A percentile compares a stretch with the other conserved stretches of the same genome.
These are phyloP conservation scores for Fusarium sp. DNA, from an alignment of 2,329 filamentous ascomycete species.

Conservation along the genomic window DNA sequence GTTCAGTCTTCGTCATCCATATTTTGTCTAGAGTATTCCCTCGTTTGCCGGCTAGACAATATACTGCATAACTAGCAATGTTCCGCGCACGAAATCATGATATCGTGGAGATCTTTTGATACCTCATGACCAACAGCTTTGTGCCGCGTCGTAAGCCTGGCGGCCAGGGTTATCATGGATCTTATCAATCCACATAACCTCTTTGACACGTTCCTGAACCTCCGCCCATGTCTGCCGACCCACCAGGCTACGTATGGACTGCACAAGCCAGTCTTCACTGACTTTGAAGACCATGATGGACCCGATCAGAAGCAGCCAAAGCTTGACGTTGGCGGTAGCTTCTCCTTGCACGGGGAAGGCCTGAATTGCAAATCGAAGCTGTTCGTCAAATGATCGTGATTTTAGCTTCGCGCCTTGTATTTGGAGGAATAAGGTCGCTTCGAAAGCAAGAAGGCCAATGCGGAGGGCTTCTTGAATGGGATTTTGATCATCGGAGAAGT, in stretches of 20 bases:
- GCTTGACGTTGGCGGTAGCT: slow-evolving; percentile 34
- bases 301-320: slow-evolving; percentile 47
- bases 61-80: neutral
- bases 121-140: neutral
- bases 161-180: slow-evolving; percentile 42
- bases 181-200: slow-evolving; percentile 47
- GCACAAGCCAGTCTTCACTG: slow-evolving; percentile 43
- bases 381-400: slow-evolving; percentile 26
- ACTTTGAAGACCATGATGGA: slow-evolving; percentile 42
- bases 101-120: neutral
- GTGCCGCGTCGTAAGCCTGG: slow-evolving; percentile 7
- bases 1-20: neutral
- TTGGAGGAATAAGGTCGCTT: slow-evolving; percentile 48
- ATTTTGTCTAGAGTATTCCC: too few relatives aligned
- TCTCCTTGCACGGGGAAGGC: slow-evolving; percentile 1
- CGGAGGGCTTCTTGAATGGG: slow-evolving; percentile 43
- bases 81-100: fast-evolving
- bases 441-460: slow-evolving; percentile 49
- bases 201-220: slow-evolving; percentile 32
- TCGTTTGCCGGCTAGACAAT: neutral
- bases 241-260: slow-evolving; percentile 29
- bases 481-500: slow-evolving; percentile 20
- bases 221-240: slow-evolving; percentile 39
- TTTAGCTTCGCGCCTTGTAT: slow-evolving; percentile 34
- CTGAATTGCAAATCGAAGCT: slow-evolving; percentile 32